phyloP scores from a whole-genome alignment of 192 early-diverging fungal genomes.

The Coemansia asiatica region DNA sequence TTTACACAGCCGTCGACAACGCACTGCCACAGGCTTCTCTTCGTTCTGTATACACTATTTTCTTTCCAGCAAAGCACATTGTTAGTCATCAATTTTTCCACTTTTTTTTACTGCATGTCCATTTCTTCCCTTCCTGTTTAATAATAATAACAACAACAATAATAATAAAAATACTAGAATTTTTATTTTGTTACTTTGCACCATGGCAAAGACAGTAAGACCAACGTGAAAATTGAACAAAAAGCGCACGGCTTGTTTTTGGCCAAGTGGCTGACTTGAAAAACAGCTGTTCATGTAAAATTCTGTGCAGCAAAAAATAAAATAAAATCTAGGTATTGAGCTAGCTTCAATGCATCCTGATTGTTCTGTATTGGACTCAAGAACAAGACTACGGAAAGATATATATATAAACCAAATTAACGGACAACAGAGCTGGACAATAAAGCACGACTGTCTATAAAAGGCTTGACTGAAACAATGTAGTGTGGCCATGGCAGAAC shows the following conservation, averaged over 20 bases:
- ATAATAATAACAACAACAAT: not conserved
- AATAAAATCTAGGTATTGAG: too few species aligned
- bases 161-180: not conserved
- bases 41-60: slow-evolving; percentile 1
- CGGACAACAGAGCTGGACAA: not conserved
- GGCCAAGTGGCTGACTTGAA: not conserved
- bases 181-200: slow-evolving; percentile 6
- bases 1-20: not conserved
- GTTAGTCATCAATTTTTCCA: slow-evolving; percentile 7
- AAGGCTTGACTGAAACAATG: not conserved
- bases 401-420: too few species aligned
- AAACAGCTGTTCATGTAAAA: not conserved
- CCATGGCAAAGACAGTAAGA: not conserved
- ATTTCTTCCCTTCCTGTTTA: too few species aligned
- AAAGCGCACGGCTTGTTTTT: not conserved
- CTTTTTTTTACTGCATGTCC: not conserved
- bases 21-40: not conserved
- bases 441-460: not conserved
- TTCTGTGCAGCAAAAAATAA: too few species aligned
- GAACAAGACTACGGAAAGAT: not conserved
- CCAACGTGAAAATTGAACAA: not conserved
- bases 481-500: not conserved
- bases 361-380: not conserved
- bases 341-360: not conserved
- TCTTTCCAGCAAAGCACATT: slow-evolving; percentile 2